These are phyloP conservation scores for Aspergillus novoparasiticus DNA, from an alignment of 2,329 filamentous ascomycete species.

Conservation along the genomic window DNA sequence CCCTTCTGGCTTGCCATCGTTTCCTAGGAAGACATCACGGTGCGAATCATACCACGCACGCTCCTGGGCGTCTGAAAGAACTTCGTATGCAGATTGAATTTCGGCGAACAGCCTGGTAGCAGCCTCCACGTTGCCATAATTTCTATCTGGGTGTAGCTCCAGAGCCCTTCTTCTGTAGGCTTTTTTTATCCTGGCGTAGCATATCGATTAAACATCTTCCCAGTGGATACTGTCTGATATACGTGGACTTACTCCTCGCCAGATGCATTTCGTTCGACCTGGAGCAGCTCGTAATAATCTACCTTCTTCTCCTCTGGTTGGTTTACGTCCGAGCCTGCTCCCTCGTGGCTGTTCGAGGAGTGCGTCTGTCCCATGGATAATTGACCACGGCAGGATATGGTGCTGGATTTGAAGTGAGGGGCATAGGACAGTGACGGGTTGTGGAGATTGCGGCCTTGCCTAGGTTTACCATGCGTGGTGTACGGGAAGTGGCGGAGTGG, in stretches of 20 bases:
- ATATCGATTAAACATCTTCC: constrained; percentile 1
- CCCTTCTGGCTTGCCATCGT: constrained; percentile 51
- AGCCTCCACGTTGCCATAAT: constrained; percentile 80
- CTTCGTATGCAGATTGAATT: constrained; percentile 88
- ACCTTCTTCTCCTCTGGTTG: constrained; percentile 32
- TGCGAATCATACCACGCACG: constrained; percentile 98
- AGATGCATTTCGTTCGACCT: constrained; percentile 69
- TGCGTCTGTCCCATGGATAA: constrained; percentile 47
- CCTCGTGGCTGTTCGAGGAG: constrained; percentile 36
- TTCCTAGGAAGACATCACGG: constrained; percentile 77
- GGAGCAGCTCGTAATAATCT: constrained; percentile 75
- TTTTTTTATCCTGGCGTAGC: constrained; percentile 73
- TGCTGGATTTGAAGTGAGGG: background rate
- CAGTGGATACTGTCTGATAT: background rate
- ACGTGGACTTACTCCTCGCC: constrained; percentile 71
- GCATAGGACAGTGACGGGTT: background rate
- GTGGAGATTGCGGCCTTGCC: background rate
- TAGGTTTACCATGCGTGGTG: background rate
- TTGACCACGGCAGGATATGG: background rate
- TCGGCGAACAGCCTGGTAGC: constrained; percentile 88
- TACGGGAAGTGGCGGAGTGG: background rate
- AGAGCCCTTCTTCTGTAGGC: constrained; percentile 89
- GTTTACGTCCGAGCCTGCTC: constrained; percentile 20
- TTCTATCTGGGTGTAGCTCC: constrained; percentile 92
- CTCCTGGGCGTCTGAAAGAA: constrained; percentile 95